These are phyloP conservation scores for Dictyostelium capitatum DNA, from an alignment of 78 protist genomes.

Conservation along the genomic window DNA sequence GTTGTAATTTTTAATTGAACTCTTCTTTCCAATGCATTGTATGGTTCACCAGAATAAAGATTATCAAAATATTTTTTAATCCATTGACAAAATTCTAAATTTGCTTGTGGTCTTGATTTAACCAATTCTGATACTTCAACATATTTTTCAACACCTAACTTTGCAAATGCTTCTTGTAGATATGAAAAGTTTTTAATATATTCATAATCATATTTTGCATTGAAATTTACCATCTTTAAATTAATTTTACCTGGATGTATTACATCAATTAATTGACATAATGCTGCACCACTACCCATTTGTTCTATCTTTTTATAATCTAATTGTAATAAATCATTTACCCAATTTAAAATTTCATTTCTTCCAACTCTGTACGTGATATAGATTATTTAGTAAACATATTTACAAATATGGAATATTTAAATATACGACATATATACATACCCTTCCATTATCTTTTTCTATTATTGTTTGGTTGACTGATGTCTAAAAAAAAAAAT, in stretches of 20 bases:
- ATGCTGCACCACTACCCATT: slow-evolving; percentile 88
- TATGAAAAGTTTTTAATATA: slow-evolving; percentile 90
- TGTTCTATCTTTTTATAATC: slow-evolving; percentile 90
- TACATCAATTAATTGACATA: slow-evolving; percentile 85
- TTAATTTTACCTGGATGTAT: slow-evolving; percentile 80
- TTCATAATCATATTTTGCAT: slow-evolving; percentile 93
- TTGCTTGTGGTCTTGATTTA: slow-evolving; percentile 94
- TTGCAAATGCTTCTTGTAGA: slow-evolving; percentile 87
- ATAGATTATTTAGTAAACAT: no score
- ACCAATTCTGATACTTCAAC: slow-evolving; percentile 89
- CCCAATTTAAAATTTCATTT: slow-evolving; percentile 88
- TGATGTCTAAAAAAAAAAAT: no score
- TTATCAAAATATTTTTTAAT: slow-evolving; percentile 87
- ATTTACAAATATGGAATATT: no score
- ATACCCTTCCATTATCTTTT: neutral
- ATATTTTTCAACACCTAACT: slow-evolving; percentile 80
- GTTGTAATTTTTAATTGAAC: neutral
- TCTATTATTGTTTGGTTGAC: no score
- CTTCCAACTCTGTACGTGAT: slow-evolving; percentile 48
- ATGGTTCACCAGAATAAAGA: slow-evolving; percentile 70
- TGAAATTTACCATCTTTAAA: slow-evolving; percentile 83
- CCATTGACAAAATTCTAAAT: slow-evolving; percentile 97
- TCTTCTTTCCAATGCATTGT: slow-evolving; percentile 75
- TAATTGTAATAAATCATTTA: slow-evolving; percentile 85
- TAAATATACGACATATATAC: no score